phyloP scores from a whole-genome alignment of 768 basidiomycete genomes.

The Sarcodon aspratus region DNA sequence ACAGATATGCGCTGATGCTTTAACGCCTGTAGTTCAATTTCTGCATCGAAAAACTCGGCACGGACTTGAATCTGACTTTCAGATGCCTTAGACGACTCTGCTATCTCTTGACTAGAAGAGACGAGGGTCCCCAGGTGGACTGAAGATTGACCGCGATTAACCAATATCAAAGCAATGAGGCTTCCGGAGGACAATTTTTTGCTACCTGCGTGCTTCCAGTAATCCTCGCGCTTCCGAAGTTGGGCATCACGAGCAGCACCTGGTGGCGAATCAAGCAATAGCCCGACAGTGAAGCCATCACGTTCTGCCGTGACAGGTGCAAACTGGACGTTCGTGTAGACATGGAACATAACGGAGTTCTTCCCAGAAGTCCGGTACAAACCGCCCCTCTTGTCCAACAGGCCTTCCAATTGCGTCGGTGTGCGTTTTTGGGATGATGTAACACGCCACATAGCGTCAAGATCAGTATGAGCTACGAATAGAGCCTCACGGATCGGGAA shows the following conservation, averaged over 20 bases:
- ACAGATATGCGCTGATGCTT: conserved; percentile 16
- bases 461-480: neutral
- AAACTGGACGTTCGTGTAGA: conserved; percentile 7
- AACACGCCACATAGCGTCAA: neutral
- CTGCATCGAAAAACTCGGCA: conserved; percentile 53
- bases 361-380: conserved; percentile 4
- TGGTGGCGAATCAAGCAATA: neutral
- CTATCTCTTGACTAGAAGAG: conserved; percentile 31
- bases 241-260: neutral
- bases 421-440: neutral
- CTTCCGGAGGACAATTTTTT: conserved; percentile 52
- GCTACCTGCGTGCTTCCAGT: conserved; percentile 51
- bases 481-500: neutral
- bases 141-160: conserved; percentile 6
- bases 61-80: conserved; percentile 29
- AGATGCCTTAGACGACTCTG: conserved; percentile 25
- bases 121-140: conserved; percentile 45
- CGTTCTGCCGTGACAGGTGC: neutral
- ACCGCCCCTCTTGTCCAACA: conserved; percentile 2
- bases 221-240: conserved; percentile 27
- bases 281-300: neutral
- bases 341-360: conserved; percentile 9
- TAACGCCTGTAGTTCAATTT: conserved; percentile 35
- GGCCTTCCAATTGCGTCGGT: neutral
- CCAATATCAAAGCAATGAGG: conserved; percentile 43